Evolutionary conservation across 345 rosid species (phyloP).

Genomic region (Turritis glabra): DNA sequence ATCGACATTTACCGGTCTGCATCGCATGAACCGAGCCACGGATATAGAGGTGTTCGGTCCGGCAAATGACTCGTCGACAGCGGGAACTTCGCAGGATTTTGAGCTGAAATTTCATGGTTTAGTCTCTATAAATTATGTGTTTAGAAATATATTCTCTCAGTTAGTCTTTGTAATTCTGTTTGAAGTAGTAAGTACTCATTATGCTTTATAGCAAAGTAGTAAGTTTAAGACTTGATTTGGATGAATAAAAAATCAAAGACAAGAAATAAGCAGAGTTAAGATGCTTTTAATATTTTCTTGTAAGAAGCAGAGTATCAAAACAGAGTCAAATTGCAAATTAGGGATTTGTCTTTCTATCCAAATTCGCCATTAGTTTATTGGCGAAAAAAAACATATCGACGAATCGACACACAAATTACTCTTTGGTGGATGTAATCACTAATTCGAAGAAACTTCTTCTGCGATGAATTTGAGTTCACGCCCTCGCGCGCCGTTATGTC

Average conservation of each 20-base stretch:
- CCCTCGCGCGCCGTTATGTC: not conserved
- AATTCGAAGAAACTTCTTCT: not conserved
- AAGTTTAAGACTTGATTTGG: conserved; percentile 28
- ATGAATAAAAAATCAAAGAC: conserved; percentile 15
- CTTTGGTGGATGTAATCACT: not conserved
- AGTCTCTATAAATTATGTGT: conserved; percentile 27
- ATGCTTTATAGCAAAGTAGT: conserved; percentile 31
- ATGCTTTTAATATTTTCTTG: too few species aligned
- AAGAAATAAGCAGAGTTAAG: not conserved
- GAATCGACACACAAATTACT: not conserved
- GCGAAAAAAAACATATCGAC: not conserved
- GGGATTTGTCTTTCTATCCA: not conserved
- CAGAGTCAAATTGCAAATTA: not conserved
- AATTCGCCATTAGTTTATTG: not conserved
- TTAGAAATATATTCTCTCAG: not conserved
- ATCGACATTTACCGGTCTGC: not conserved
- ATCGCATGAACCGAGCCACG: conserved; percentile 1
- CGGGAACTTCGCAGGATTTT: conserved; percentile 20
- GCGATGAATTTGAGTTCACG: not conserved
- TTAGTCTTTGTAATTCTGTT: conserved; percentile 17
- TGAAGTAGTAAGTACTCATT: conserved; percentile 19
- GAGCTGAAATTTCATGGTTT: conserved; percentile 18
- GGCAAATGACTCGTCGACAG: not conserved
- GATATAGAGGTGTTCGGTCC: conserved; percentile 16
- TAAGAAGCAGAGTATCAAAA: not conserved